Conservation (phyloP, 192 early-diverging fungal species). For the Coemansia sp. region DNA sequence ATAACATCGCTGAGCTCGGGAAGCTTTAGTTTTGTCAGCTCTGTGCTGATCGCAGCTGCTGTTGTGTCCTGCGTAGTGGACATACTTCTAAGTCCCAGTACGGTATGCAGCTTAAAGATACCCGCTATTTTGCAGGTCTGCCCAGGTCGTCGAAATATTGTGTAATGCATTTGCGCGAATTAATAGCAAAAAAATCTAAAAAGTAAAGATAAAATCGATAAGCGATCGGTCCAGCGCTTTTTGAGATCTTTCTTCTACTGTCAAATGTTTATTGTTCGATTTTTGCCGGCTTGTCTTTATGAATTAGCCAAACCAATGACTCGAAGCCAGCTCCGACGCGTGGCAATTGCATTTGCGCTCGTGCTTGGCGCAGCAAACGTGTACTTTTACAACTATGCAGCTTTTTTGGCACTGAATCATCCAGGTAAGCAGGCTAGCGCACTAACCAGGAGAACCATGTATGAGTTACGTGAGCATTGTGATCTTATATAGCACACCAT, state of each 20-base stretch:
- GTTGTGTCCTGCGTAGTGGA: neutral
- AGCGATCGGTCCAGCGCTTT: neutral
- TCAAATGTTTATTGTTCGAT: neutral
- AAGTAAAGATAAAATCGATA: neutral
- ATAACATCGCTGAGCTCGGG: constrained; percentile 35
- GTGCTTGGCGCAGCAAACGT: constrained; percentile 24
- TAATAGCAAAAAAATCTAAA: neutral
- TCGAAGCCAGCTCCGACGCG: constrained; percentile 8
- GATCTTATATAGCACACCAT: neutral
- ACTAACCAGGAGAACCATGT: neutral
- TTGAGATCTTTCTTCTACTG: neutral
- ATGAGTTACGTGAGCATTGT: neutral
- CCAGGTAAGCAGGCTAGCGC: constrained; percentile 17
- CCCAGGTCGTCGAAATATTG: neutral
- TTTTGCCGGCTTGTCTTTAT: neutral
- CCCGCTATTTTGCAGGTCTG: neutral
- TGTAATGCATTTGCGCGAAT: neutral
- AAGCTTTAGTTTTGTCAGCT: constrained; percentile 25
- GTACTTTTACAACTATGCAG: constrained; percentile 48
- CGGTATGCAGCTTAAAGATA: neutral
- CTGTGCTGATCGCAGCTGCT: constrained; percentile 7
- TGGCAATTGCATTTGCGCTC: constrained; percentile 15
- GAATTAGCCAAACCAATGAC: constrained; percentile 3
- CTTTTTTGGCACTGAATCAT: constrained; percentile 13
- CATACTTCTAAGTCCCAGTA: neutral